Evolutionary conservation across 2,329 filamentous ascomycete species (phyloP), one percentile per base, ranked within the genome.

Genomic region (Hymenoscyphus scutula): DNA sequence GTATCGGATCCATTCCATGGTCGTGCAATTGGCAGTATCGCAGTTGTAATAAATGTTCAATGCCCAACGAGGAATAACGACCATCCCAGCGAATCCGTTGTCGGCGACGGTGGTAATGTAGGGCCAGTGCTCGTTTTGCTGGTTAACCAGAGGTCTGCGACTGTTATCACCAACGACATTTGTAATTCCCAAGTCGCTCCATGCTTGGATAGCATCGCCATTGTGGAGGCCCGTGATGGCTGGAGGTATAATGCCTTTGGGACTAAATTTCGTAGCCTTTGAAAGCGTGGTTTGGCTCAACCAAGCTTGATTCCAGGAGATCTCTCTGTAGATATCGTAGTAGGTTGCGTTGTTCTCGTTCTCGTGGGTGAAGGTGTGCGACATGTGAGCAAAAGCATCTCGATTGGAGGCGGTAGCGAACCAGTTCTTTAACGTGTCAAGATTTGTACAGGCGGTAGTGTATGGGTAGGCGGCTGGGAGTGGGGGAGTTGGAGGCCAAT

Each of bases 11-110:
- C 84, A 87, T 72, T 87, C 84, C 59, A 80, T 74, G 29, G 80
- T 69, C 0, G 59, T 59, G 60, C 63, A 64, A 17, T 79, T 48
- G 10, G 82, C 77, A 10, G 77, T 78, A 71, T 85, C 82, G 71
- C 84, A 87, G 74, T 88, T 86, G 77, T 84, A 88, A 77, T 87
- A 88, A 62, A 88, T 87, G 51, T 82, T 80, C 3, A 83, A 84
- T 1, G 84, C 82, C 80, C 81, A 88, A 55, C 85, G 82, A 4
- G 83, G 83, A 66, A 84, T 82, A 55, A 88, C 77, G 61, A 79
- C 79, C 45, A 86, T 77, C 0, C 85, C 84, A 27, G 74, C 80
- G 65, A 80, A 84, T 0, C 84, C 84, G 67, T 87, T 83, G 11
- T 66, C 70, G 0, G 74, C 77, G 0, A 80, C 76, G 1, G 76